Percentiles rank a stretch among this genome's conserved stretches.
These are phyloP conservation scores for Russula emetica DNA, from an alignment of 768 basidiomycete genomes.

Conservation along the genomic window DNA sequence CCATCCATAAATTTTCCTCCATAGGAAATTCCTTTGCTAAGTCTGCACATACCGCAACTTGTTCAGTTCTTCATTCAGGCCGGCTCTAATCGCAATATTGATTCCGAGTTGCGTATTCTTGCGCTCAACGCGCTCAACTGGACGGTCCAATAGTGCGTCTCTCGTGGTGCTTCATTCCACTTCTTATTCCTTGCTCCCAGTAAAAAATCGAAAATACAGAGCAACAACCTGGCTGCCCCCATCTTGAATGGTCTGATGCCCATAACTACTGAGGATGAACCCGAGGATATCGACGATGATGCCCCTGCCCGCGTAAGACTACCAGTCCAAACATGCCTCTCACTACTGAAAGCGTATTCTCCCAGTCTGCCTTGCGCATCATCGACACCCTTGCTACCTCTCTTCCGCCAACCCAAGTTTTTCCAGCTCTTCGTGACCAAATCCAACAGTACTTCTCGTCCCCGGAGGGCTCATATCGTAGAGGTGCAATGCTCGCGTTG, in stretches of 20 bases:
- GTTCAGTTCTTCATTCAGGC: conserved; percentile 83
- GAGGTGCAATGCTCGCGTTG: conserved; percentile 91
- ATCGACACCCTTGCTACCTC: conserved; percentile 90
- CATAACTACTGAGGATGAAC: conserved; percentile 89
- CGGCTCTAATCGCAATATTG: conserved; percentile 72
- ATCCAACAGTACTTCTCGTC: conserved; percentile 85
- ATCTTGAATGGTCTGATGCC: conserved; percentile 93
- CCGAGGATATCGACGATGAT: conserved; percentile 90
- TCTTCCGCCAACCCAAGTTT: conserved; percentile 92
- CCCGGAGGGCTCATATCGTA: conserved; percentile 70
- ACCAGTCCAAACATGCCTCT: not conserved
- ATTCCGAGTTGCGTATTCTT: conserved; percentile 79
- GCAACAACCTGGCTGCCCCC: conserved; percentile 71
- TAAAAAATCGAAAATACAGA: conserved; percentile 95
- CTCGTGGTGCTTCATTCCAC: not conserved
- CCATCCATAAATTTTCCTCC: conserved; percentile 22
- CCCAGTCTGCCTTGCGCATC: conserved; percentile 85
- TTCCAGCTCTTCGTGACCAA: conserved; percentile 81
- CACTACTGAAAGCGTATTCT: conserved; percentile 6
- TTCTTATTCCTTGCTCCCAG: conserved; percentile 39
- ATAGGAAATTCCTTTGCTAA: conserved; percentile 90
- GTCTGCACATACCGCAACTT: conserved; percentile 82
- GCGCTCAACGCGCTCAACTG: conserved; percentile 92
- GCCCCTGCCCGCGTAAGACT: conserved; percentile 79
- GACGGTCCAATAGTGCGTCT: conserved; percentile 88